A percentile compares a stretch with the other conserved stretches of the same genome.
phyloP scores from a whole-genome alignment of 345 rosid genomes.

The Salix purpurea region DNA sequence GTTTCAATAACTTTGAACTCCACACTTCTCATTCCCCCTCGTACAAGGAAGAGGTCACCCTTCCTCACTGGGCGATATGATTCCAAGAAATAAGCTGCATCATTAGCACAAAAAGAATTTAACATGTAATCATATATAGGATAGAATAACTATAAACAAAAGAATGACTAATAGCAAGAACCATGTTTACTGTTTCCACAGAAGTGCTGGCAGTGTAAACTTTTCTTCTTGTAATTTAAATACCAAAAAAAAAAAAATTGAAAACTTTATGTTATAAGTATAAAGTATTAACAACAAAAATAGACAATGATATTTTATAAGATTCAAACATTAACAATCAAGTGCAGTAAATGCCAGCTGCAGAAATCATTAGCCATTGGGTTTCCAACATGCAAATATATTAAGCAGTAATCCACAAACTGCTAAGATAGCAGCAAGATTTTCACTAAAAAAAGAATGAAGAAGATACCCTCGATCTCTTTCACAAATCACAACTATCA shows the following conservation, averaged over 20 bases:
- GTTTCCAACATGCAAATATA: background rate
- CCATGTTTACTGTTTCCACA: background rate
- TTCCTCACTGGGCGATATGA: slow-evolving; percentile 97
- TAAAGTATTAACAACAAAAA: background rate
- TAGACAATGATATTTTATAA: background rate
- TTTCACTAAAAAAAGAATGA: background rate
- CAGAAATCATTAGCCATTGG: background rate
- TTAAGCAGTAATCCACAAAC: background rate
- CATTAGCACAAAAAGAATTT: background rate
- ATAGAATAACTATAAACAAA: background rate
- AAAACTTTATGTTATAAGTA: background rate
- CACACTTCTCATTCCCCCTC: slow-evolving; percentile 98
- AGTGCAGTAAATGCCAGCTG: background rate
- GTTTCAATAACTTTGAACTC: slow-evolving; percentile 90
- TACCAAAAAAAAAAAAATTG: background rate
- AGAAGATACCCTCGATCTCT: background rate
- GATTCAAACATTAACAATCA: background rate
- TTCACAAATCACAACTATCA: background rate
- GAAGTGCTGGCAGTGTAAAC: background rate
- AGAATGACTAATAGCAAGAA: background rate
- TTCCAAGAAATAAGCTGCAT: slow-evolving; percentile 82
- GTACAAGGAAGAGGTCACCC: slow-evolving; percentile 89
- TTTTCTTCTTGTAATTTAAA: background rate
- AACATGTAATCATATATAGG: background rate
- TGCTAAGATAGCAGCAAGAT: background rate